Evolutionary conservation across 208 protist genomes (phyloP), one percentile per base, ranked within the genome.

Genomic region (Trypanosoma melophagium): DNA sequence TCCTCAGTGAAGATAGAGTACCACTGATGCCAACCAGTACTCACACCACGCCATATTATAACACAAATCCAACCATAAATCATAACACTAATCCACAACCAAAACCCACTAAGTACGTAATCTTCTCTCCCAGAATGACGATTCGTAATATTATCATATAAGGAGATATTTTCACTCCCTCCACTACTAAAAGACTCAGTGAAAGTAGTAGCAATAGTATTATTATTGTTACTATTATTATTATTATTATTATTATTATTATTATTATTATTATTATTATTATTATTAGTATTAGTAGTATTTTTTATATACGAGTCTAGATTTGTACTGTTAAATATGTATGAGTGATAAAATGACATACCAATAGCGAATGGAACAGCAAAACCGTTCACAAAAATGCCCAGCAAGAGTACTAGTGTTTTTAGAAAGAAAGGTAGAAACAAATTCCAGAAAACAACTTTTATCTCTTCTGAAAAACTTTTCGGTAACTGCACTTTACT

Each of bases 361-460:
- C 66, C 74, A 53, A 69, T 55, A 50, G 59, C 5, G 28, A 54
- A 59, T 14, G 76, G 52, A 8, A 80, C 74, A n/a, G 66, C 45
- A 64, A 77, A 22, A 47, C 40, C 21, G 40, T 67, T 71, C 5
- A 77, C 7, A 47, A 22, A 5, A 24, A 67, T 12, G 8, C 54
- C 50, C 0, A 74, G 4, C 14, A 76, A 49, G 0, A 71, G 22
- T 47, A 7, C 14, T 52, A 60, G 7, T 31, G 49, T 8, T 35
- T 77, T 66, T 0, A 14, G 5, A 0, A 67, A 25, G 8, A 77
- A 44, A 8, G 77, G 77, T 1, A 83, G 17, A 16, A 86, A 25
- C 0, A 86, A 52, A 7, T 81, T 60, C 5, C 71, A 19, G 16
- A 66, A 12, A 16, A 89, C 17, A 59, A 89, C 74, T 12, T 42